These are phyloP conservation scores for Cyclotella cryptica DNA, from an alignment of 108 stramenopile species.

Conservation along the genomic window DNA sequence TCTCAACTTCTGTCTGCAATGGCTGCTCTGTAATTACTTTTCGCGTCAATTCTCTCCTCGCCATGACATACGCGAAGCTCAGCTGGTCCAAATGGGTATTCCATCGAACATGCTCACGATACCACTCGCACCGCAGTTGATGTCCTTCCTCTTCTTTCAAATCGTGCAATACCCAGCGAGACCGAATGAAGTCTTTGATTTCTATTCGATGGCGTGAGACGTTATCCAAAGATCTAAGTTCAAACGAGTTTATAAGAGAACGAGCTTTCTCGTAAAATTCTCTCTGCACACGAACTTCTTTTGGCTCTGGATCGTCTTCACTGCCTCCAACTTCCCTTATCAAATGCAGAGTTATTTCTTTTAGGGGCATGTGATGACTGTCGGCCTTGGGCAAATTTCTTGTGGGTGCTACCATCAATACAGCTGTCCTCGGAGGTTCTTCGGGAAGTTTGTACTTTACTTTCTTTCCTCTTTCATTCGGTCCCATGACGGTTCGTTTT, in stretches of 20 bases:
- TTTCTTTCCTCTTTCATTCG: conserved; percentile 55
- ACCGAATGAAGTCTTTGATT: conserved; percentile 76
- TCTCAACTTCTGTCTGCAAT: conserved; percentile 23
- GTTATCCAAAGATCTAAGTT: conserved; percentile 59
- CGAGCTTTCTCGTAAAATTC: conserved; percentile 75
- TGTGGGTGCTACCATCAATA: conserved; percentile 58
- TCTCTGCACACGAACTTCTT: conserved; percentile 56
- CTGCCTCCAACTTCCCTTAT: conserved; percentile 64
- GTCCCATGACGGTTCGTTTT: conserved; percentile 40
- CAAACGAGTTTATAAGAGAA: conserved; percentile 63
- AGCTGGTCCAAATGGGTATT: conserved; percentile 68
- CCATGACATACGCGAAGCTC: conserved; percentile 83
- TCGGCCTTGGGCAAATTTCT: conserved; percentile 30
- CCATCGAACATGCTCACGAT: conserved; percentile 79
- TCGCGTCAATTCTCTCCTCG: conserved; percentile 59
- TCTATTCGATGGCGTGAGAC: conserved; percentile 55
- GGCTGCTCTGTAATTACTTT: conserved; percentile 52
- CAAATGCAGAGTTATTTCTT: conserved; percentile 69
- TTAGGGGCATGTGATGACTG: conserved; percentile 49
- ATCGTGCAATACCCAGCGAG: conserved; percentile 81
- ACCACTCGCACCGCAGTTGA: conserved; percentile 86
- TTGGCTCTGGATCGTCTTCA: conserved; percentile 40
- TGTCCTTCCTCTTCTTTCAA: conserved; percentile 68
- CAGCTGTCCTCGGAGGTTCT: conserved; percentile 70
- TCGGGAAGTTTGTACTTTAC: conserved; percentile 66